phyloP scores from a whole-genome alignment of 2,329 filamentous ascomycete species.

The Aspergillus novofumigatus region DNA sequence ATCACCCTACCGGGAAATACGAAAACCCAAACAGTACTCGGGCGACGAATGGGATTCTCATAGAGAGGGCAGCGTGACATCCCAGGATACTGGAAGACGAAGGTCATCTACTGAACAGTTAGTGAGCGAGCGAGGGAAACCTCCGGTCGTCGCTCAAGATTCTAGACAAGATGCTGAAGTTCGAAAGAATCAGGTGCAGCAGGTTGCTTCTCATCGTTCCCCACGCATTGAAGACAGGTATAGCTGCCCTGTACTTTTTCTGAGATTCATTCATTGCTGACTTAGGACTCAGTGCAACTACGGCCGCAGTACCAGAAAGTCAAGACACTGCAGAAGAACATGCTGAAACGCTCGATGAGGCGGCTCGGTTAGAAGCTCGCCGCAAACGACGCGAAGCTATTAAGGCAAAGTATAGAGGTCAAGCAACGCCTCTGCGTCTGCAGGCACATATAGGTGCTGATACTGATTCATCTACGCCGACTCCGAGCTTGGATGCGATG shows the following conservation, averaged over 20 bases:
- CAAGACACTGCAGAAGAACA: conserved; percentile 36
- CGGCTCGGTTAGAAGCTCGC: conserved; percentile 77
- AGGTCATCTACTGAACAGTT: conserved; percentile 54
- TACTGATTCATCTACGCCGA: conserved; percentile 51
- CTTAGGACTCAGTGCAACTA: conserved; percentile 16
- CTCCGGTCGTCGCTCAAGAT: conserved; percentile 56
- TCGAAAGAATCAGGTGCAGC: conserved; percentile 57
- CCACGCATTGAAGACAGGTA: conserved; percentile 38
- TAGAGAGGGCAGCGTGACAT: conserved; percentile 22
- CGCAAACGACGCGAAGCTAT: conserved; percentile 81
- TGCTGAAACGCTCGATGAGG: conserved; percentile 68
- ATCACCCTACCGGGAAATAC: conserved; percentile 41
- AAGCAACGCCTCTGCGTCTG: conserved; percentile 68
- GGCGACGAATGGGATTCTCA: conserved; percentile 31
- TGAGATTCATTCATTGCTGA: not conserved
- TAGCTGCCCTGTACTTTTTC: conserved; percentile 24
- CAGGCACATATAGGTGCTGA: conserved; percentile 65
- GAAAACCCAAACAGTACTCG: conserved; percentile 36
- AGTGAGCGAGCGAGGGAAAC: conserved; percentile 61
- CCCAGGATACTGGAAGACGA: conserved; percentile 41
- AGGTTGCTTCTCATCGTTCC: conserved; percentile 41
- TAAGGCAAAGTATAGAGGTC: conserved; percentile 70
- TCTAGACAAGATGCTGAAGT: conserved; percentile 65
- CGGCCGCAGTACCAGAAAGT: conserved; percentile 8
- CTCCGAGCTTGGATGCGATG: conserved; percentile 45